Conservation (phyloP, 345 rosid species). For the Erysimum cheiranthoides region DNA sequence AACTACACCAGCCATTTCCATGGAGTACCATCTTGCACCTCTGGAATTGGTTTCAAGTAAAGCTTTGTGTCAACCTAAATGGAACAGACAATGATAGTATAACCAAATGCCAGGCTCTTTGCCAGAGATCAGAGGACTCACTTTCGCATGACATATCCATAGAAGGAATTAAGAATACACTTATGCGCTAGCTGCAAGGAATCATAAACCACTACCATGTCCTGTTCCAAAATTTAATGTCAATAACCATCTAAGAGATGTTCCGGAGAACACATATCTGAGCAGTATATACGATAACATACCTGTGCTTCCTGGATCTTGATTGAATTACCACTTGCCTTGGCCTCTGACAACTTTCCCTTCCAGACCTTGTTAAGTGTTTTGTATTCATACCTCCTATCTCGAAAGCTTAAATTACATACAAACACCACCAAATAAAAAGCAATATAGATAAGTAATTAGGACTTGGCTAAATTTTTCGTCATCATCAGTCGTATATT, state of each 20-base stretch:
- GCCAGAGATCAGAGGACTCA: constrained; percentile 51
- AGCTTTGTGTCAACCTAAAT: constrained; percentile 36
- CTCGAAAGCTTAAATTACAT: constrained; percentile 76
- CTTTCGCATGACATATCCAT: constrained; percentile 99
- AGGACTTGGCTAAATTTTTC: constrained; percentile 7
- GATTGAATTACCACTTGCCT: constrained; percentile 90
- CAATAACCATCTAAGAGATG: constrained; percentile 24
- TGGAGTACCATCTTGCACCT: constrained; percentile 99
- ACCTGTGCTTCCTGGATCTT: constrained; percentile 99
- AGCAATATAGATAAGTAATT: constrained; percentile 19
- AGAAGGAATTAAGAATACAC: constrained; percentile 95
- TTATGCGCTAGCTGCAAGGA: constrained; percentile 98
- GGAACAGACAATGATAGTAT: constrained; percentile 23
- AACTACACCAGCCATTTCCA: constrained; percentile 99
- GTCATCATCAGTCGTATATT: constrained; percentile 1
- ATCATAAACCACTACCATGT: constrained; percentile 97
- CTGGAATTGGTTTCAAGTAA: constrained; percentile 50
- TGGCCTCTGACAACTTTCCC: constrained; percentile 96
- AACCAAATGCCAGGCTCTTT: constrained; percentile 30
- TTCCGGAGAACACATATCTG: constrained; percentile 18
- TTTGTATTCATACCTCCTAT: constrained; percentile 97
- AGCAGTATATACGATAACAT: constrained; percentile 28
- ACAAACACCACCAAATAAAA: constrained; percentile 29
- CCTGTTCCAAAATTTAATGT: constrained; percentile 59
- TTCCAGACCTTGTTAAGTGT: constrained; percentile 97